Evolutionary conservation across 2,329 filamentous ascomycete species (phyloP).

Genomic region (Cladosporium sp.): DNA sequence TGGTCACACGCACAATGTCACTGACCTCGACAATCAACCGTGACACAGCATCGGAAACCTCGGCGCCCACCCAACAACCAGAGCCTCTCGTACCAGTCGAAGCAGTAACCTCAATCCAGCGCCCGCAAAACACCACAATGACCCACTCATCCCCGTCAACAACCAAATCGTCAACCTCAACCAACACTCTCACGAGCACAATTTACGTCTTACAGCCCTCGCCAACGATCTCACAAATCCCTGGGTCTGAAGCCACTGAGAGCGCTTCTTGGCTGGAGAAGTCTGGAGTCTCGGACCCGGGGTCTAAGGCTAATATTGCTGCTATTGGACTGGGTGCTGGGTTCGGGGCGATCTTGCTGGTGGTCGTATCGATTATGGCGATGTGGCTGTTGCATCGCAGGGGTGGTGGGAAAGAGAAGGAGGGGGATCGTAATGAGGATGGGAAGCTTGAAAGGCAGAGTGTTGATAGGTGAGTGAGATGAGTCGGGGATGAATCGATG

Average conservation of each 20-base stretch:
- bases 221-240: background rate
- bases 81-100: background rate
- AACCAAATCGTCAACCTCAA: background rate
- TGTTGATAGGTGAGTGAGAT: background rate
- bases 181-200: background rate
- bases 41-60: background rate
- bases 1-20: background rate
- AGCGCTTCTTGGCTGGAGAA: background rate
- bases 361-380: background rate
- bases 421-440: background rate
- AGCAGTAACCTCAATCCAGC: background rate
- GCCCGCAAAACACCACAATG: background rate
- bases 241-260: background rate
- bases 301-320: background rate
- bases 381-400: background rate
- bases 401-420: no score
- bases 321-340: background rate
- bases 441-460: background rate
- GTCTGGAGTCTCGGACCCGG: background rate
- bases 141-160: background rate
- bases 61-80: background rate
- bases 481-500: no score
- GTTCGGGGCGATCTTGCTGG: background rate
- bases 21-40: background rate
- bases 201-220: background rate